Evolutionary conservation across 768 basidiomycete genomes (phyloP), one percentile per base, ranked within the genome.

Genomic region (Psilocybe cyanescens): DNA sequence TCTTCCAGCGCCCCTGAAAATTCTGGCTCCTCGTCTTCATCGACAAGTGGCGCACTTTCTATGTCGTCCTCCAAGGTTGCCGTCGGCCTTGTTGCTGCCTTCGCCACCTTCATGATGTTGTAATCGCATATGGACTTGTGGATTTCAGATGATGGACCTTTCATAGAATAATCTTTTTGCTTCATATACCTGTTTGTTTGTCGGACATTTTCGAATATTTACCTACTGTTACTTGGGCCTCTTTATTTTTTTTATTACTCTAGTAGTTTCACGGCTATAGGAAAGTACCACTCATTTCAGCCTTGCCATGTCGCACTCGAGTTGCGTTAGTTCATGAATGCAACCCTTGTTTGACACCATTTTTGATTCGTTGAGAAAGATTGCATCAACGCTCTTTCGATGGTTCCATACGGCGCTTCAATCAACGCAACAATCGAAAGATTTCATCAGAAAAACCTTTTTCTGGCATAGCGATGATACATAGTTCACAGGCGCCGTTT

Each of bases 61-160:
- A 64, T 82, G 33, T 72, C 80, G 9, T 83, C 84, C 6, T 81
- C 88, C 33, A 77, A 77, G 67, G 71, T 80, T 29, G 70, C 83
- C 50, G 78, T 88, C 57, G 83, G 78, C 55, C 69, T 83, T 44
- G 78, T 79, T 48, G 85, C 81, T 46, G 75, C 74, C 57, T 65
- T 78, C 51, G 78, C 76, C 56, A 79, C 79, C 57, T 75, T 85
- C 72, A 75, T 82, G 62, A 80, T 85, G 61, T 71, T 86, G 61
- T 87, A 78, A 80, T 65, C 14, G 41, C n/a, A 58, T 49, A 37
- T 45, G 58, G 41, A 31, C 41, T 55, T 60, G 46, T 55, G 59
- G 47, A 58, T 35, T 60, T 49, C 59, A 58, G 59, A 61, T 64
- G 55, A 68, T 66, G 71, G 70, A 74, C 69, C 62, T 59, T 61